Evolutionary conservation across 305 asterid genomes (phyloP).

Genomic region (Solanum chacoense): DNA sequence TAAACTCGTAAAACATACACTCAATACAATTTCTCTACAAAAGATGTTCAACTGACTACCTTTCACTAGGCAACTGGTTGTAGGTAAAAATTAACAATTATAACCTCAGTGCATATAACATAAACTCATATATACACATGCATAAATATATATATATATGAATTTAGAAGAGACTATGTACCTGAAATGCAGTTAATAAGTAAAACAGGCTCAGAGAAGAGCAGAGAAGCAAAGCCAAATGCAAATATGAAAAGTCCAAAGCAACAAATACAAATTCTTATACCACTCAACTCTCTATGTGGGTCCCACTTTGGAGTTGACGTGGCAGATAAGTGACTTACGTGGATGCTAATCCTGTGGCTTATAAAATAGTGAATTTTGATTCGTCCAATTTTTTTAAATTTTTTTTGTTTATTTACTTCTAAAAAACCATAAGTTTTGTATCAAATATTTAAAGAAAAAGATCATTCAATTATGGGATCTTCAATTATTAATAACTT

Average conservation of each 20-base stretch:
- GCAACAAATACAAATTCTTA: slow-evolving; percentile 30
- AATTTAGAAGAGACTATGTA: background rate
- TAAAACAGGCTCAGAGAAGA: background rate
- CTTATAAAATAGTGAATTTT: slow-evolving; percentile 8
- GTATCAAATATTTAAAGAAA: background rate
- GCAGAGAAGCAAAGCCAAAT: background rate
- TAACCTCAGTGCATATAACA: background rate
- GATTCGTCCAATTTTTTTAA: background rate
- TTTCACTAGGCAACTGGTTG: background rate
- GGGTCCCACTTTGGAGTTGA: slow-evolving; percentile 24
- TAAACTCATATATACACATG: background rate
- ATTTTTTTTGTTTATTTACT: background rate
- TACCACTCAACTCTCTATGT: slow-evolving; percentile 28
- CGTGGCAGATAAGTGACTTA: slow-evolving; percentile 69
- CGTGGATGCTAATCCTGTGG: slow-evolving; percentile 29
- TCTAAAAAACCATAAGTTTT: background rate
- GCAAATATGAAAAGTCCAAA: slow-evolving; percentile 22
- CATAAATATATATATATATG: background rate
- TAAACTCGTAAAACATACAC: background rate
- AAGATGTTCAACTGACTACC: background rate
- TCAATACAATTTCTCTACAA: background rate
- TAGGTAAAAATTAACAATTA: background rate
- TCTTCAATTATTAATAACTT: background rate
- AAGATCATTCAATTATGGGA: background rate
- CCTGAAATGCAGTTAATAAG: background rate